Conservation (phyloP, 2,329 filamentous ascomycete species). For the Penicillium sp. region DNA sequence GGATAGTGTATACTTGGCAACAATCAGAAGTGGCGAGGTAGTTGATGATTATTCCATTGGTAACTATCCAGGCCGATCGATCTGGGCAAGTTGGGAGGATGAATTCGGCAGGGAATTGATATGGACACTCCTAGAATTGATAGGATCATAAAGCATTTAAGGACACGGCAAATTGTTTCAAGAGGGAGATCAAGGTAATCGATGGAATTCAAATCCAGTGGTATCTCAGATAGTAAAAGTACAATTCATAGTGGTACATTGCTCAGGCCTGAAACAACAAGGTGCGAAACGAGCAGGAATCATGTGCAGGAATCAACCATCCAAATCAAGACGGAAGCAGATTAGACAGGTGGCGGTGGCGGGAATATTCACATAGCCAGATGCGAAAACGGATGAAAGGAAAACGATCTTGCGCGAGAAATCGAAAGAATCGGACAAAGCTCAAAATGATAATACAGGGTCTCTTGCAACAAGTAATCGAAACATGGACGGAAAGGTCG, state of each 20-base stretch:
- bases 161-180: no score
- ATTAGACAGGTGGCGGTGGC: not conserved
- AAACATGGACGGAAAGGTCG: slow-evolving; percentile 4
- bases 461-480: slow-evolving; percentile 12
- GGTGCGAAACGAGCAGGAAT: not conserved
- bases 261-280: not conserved
- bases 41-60: no score
- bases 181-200: not conserved
- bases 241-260: slow-evolving; percentile 10
- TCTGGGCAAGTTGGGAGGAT: no score
- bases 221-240: slow-evolving; percentile 12
- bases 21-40: no score
- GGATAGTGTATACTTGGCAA: no score
- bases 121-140: no score
- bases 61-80: no score
- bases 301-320: slow-evolving; percentile 5
- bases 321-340: not conserved
- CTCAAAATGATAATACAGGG: slow-evolving; percentile 21
- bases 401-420: slow-evolving; percentile 1
- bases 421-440: slow-evolving; percentile 1
- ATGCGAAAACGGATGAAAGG: slow-evolving; percentile 11
- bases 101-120: no score
- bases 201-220: slow-evolving; percentile 2
- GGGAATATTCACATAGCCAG: slow-evolving; percentile 17
- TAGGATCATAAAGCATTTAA: no score